A percentile compares a stretch with the other conserved stretches of the same genome.
phyloP scores from a whole-genome alignment of 371 early-diverging fungal genomes.

The Actinomucor elegans region DNA sequence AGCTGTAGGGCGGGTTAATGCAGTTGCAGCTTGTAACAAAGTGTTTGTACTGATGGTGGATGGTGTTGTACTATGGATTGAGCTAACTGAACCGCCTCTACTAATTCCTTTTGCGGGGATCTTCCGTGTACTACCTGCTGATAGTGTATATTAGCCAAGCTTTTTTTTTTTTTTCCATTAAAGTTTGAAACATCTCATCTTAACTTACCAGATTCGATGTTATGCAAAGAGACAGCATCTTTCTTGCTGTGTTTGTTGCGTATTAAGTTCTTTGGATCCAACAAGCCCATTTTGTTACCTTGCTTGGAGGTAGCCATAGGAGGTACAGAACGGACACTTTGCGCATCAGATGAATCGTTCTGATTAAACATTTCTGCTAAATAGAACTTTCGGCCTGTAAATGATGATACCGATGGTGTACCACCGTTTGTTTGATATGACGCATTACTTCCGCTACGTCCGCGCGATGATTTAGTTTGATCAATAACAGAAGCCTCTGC shows the following conservation, averaged over 20 bases:
- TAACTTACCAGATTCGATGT: too few species aligned
- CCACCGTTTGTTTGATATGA: conserved; percentile 4
- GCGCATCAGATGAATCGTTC: not conserved
- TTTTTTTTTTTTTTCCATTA: not conserved
- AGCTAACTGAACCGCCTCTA: not conserved
- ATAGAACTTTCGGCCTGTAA: conserved; percentile 20
- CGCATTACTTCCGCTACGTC: conserved; percentile 22
- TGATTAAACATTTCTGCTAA: conserved; percentile 21
- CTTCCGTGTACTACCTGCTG: too few species aligned
- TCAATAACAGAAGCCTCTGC: not conserved
- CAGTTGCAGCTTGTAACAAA: conserved; percentile 9
- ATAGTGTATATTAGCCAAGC: too few species aligned
- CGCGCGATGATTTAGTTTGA: conserved; percentile 6
- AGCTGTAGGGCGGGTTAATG: conserved; percentile 14
- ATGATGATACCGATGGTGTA: conserved; percentile 16
- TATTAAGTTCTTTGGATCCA: conserved; percentile 9
- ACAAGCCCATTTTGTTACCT: not conserved
- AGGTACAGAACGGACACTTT: conserved; percentile 9
- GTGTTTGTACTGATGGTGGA: conserved; percentile 25
- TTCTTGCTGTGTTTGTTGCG: not conserved
- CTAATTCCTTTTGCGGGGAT: too few species aligned
- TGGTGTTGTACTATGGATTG: conserved; percentile 9
- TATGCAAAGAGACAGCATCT: not conserved
- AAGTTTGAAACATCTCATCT: too few species aligned
- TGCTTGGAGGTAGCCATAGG: not conserved